Evolutionary conservation across 2,329 filamentous ascomycete species (phyloP).

Genomic region (Cladosporium halotolerans): DNA sequence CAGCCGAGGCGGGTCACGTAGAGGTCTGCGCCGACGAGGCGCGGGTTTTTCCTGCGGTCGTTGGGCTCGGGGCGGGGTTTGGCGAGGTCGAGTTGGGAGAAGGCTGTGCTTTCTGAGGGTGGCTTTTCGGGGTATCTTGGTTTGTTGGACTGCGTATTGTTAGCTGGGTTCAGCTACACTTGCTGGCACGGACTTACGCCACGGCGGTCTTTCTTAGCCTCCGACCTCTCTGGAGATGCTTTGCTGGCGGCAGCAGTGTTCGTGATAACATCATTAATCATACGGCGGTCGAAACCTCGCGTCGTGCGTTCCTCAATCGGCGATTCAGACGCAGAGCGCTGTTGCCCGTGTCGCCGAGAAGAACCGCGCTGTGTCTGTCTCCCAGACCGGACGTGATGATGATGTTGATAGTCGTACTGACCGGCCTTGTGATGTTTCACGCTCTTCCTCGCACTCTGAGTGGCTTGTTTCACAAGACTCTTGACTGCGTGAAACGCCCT

Average conservation of each 20-base stretch:
- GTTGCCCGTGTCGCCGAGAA: slow-evolving; percentile 16
- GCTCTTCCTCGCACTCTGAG: slow-evolving; percentile 25
- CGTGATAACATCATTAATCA: slow-evolving; percentile 14
- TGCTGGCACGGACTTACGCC: slow-evolving; percentile 13
- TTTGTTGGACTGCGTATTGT: slow-evolving; percentile 20
- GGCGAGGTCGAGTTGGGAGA: slow-evolving; percentile 26
- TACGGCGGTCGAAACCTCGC: slow-evolving; percentile 21
- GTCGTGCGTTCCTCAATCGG: slow-evolving; percentile 4
- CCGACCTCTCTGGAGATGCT: slow-evolving; percentile 6
- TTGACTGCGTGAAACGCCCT: slow-evolving; percentile 25
- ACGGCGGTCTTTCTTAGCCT: slow-evolving; percentile 23
- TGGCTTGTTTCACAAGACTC: slow-evolving; percentile 32
- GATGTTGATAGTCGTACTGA: slow-evolving; percentile 22
- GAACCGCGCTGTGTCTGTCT: slow-evolving; percentile 25
- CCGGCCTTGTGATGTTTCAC: slow-evolving; percentile 20
- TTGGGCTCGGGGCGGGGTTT: slow-evolving; percentile 21
- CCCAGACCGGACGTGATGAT: slow-evolving; percentile 23
- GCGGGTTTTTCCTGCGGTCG: slow-evolving; percentile 41
- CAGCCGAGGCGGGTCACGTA: slow-evolving; percentile 44
- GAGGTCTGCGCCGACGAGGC: slow-evolving; percentile 45
- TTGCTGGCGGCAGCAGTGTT: background rate
- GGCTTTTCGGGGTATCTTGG: slow-evolving; percentile 9
- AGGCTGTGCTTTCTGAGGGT: slow-evolving; percentile 24
- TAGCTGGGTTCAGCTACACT: background rate
- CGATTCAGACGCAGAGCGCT: slow-evolving; percentile 22